Base-by-base conservation (phyloP, 169 alveolate genomes). In the Plasmodium yoelii region DNA sequence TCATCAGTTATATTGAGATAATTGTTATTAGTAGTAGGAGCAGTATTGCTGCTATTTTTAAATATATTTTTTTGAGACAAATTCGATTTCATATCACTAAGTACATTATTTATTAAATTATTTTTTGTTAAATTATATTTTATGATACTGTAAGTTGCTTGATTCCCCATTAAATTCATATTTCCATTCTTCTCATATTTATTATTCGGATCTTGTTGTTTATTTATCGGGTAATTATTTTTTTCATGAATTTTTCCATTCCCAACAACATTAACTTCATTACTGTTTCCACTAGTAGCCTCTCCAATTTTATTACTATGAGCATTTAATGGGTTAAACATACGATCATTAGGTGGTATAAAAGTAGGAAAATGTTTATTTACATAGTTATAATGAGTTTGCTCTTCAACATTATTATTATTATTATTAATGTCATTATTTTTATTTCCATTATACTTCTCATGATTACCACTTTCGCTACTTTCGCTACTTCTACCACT, bases 61-160 rank as follows among this genome's bases (percentile, higher is more conserved):
- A 72, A 34, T 15, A 72, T 15, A 72, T 72, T 73, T 7, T 75
- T 49, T 12, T 75, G 77, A 1, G 74, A 24, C 24, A 75, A n/a
- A 15, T 56, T 75, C 0, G 65, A 63, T 49, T 75, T 61, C 69
- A 75, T 75, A 55, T 75, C 77, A 63, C 68, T 75, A 0, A 61
- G 26, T 1, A 75, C 65, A 18, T 75, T 63, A 42, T 75, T 75
- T 15, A 75, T 75, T 19, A 75, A 56, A 22, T 75, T 75, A 63
- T 75, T 75, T 47, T 75, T 61, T 34, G 69, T 63, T 44, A 75
- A 34, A 13, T 75, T 34, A 19, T 34, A 75, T 26, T 75, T 47
- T 19, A 75, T 61, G 6, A 75, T 47, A 26, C 73, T 75, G 46
- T 75, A 47, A 5, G 73, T 75, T 19, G 65, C 74, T 18, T 75